phyloP scores from a whole-genome alignment of 495 filamentous ascomycete species.

The Penicillium desertorum region DNA sequence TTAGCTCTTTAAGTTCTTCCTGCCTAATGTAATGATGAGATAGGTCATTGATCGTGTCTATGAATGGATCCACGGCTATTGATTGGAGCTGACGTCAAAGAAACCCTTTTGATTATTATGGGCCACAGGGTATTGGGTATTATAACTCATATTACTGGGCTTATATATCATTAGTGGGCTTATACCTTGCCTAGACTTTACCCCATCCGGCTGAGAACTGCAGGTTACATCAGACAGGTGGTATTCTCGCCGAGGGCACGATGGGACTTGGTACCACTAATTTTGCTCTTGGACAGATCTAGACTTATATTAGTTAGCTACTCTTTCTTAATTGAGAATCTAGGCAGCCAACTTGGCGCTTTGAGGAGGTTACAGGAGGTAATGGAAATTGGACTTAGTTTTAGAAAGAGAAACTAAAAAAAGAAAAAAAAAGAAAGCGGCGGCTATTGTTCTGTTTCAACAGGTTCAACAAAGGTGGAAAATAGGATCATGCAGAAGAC shows the following conservation, averaged over 20 bases:
- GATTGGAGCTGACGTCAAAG: slow-evolving; percentile 30
- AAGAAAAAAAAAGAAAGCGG: background rate
- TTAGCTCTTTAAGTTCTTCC: slow-evolving; percentile 8
- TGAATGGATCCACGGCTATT: slow-evolving; percentile 18
- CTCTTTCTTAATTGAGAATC: background rate
- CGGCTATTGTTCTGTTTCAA: slow-evolving; percentile 12
- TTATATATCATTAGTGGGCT: background rate
- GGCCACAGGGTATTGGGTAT: background rate
- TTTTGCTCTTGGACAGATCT: slow-evolving; percentile 3
- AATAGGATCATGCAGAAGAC: slow-evolving; percentile 3
- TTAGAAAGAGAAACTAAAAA: background rate
- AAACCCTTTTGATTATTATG: slow-evolving; percentile 4
- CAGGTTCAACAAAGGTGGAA: background rate
- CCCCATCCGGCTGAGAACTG: slow-evolving; percentile 3
- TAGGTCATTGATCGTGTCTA: slow-evolving; percentile 16
- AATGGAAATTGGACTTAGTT: background rate
- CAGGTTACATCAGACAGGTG: slow-evolving; percentile 16
- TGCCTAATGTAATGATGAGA: slow-evolving; percentile 18
- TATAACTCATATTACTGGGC: background rate
- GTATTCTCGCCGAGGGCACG: slow-evolving; percentile 3
- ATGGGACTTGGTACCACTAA: background rate
- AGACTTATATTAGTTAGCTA: too few species aligned
- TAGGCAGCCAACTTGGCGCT: slow-evolving; percentile 11
- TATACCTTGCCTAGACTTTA: background rate
- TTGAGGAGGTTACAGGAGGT: slow-evolving; percentile 1